Evolutionary conservation across 139 green algal species (phyloP), one percentile per base, ranked within the genome.

Genomic region (Coelastrella sp.): DNA sequence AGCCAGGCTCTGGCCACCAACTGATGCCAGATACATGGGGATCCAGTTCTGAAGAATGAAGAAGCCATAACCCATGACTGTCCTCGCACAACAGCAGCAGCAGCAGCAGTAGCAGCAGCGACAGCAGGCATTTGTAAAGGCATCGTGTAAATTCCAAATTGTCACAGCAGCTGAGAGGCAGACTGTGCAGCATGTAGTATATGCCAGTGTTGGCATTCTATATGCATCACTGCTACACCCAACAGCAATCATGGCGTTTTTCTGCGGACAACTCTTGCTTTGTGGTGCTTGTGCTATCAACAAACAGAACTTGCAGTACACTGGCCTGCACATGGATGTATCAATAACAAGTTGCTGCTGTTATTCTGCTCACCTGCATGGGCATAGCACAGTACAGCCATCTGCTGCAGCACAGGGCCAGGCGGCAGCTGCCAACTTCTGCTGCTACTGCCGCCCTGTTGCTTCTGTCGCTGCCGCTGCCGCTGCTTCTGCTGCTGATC

Each of bases 1-100:
- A 7, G 35, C 8, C 92, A 83, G 92, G 87, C 92, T 9, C 59
- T 89, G 20, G 76, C 81, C 92, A 27, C 94, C 95, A 72, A 95
- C 68, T 6, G 92, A 94, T 7, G 91, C 27, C 20, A 97, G 78
- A 84, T 96, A 95, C 25, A 92, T 89, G 60, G 95, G 95, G 24
- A 97, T 92, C 94, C 94, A 97, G 65, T 90, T 93, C 84, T 93
- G 90, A 72, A 95, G 82, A 49, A 94, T 80, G 91, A 97, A 97
- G 81, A 97, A 97, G 59, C 92, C 90, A 66, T 88, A 96, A 25
- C 94, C 95, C 35, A 97, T 96, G 11, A 95, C 86, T 12, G 63
- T 17, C 12, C 63, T 1, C 6, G 12, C 12, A 70, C 12, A 14
- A 70, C 63, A 63, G 15, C 27, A 60, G 78, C 78, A 24, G 35